These are phyloP conservation scores for Pyricularia sp. DNA, from an alignment of 2,329 filamentous ascomycete genomes.

Conservation along the genomic window DNA sequence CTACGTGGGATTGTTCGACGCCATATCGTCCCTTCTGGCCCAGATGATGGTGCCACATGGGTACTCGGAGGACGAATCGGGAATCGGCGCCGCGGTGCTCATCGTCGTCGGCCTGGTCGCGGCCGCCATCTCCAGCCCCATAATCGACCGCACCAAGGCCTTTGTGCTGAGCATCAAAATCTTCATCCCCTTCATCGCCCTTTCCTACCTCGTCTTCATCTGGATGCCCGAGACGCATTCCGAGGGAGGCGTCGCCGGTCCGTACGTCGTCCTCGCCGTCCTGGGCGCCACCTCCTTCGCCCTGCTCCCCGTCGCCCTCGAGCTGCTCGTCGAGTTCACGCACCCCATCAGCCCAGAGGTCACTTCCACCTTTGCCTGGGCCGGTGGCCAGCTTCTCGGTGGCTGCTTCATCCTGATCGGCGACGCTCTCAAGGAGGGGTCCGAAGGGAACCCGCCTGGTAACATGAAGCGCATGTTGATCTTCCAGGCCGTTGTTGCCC, in stretches of 20 bases:
- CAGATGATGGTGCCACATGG: constrained; percentile 81
- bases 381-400: constrained; percentile 72
- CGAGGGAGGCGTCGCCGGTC: constrained; percentile 41
- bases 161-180: constrained; percentile 63
- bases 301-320: constrained; percentile 71
- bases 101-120: constrained; percentile 77
- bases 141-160: constrained; percentile 73
- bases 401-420: constrained; percentile 74
- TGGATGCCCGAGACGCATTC: constrained; percentile 58
- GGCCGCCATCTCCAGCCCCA: constrained; percentile 63
- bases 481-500: constrained; percentile 62
- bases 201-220: constrained; percentile 64
- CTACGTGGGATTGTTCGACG: constrained; percentile 92
- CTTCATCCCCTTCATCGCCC: constrained; percentile 59
- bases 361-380: constrained; percentile 73
- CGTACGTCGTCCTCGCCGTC: constrained; percentile 62
- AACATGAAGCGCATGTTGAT: constrained; percentile 67
- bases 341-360: constrained; percentile 81
- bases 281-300: constrained; percentile 71
- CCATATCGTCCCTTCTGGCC: constrained; percentile 73
- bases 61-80: constrained; percentile 71
- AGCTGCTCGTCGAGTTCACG: constrained; percentile 76
- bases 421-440: constrained; percentile 53
- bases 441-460: constrained; percentile 40
- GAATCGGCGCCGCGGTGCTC: constrained; percentile 77